Conservation (phyloP, 768 basidiomycete genomes). For the Leccinum rimulosum region DNA sequence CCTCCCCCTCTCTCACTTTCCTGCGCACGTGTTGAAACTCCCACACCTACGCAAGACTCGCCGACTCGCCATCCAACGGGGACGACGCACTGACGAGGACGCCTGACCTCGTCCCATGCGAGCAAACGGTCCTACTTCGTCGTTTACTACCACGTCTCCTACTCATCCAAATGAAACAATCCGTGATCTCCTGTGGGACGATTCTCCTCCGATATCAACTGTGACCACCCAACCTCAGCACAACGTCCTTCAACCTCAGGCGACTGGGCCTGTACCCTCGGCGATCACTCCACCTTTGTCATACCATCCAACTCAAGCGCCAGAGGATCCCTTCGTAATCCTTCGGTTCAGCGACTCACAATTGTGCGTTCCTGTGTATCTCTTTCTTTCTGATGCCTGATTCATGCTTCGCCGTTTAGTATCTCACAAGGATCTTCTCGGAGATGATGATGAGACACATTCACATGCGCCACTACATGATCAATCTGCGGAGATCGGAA, state of each 20-base stretch:
- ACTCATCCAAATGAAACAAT: constrained; percentile 39
- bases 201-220: constrained; percentile 44
- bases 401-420: constrained; percentile 10
- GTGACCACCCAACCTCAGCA: constrained; percentile 35
- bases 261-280: constrained; percentile 33
- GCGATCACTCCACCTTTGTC: constrained; percentile 29
- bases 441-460: constrained; percentile 59
- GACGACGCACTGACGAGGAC: too few species aligned
- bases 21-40: too few species aligned
- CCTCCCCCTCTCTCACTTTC: too few species aligned
- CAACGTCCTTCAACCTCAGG: constrained; percentile 34
- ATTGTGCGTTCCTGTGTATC: constrained; percentile 17
- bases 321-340: constrained; percentile 44
- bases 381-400: constrained; percentile 5
- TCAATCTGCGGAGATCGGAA: constrained; percentile 83
- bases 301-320: constrained; percentile 17
- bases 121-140: constrained; percentile 28
- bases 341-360: constrained; percentile 34
- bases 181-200: constrained; percentile 53
- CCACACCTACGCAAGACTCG: too few species aligned
- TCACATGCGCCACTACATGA: constrained; percentile 59
- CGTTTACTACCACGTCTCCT: constrained; percentile 38
- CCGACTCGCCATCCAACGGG: too few species aligned
- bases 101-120: constrained; percentile 46
- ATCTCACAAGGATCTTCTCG: constrained; percentile 56